Percentiles rank a stretch among this genome's conserved stretches.
phyloP scores from a whole-genome alignment of 495 filamentous ascomycete species.

The Aspergillus nidulans region DNA sequence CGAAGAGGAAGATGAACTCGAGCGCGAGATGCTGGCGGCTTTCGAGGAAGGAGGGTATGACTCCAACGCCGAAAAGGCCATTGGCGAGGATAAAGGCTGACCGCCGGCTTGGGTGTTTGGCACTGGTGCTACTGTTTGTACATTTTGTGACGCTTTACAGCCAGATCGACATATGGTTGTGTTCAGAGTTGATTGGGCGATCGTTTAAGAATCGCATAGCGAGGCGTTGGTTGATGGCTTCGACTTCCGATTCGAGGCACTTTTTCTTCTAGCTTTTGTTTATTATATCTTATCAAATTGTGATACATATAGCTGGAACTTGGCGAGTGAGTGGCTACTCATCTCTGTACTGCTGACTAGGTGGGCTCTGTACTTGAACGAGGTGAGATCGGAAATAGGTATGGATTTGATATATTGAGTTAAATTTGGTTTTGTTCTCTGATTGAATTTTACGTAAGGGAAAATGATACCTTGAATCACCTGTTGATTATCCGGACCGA shows the following conservation, averaged over 20 bases:
- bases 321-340: no score
- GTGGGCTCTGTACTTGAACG: neutral
- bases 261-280: neutral
- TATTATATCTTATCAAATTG: neutral
- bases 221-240: slow-evolving; percentile 6
- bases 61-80: slow-evolving; percentile 26
- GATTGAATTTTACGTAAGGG: neutral
- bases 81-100: slow-evolving; percentile 28
- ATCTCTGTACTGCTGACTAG: neutral
- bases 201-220: slow-evolving; percentile 3
- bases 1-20: slow-evolving; percentile 59
- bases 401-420: neutral
- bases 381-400: neutral
- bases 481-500: no score
- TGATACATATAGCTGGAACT: neutral
- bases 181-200: neutral
- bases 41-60: slow-evolving; percentile 51
- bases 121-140: neutral
- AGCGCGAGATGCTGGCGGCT: slow-evolving; percentile 63
- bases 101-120: neutral
- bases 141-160: neutral
- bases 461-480: no score
- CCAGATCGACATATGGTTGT: neutral
- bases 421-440: neutral
- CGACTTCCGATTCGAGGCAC: neutral